Evolutionary conservation across 495 filamentous ascomycete species (phyloP), one percentile per base, ranked within the genome.

Genomic region (Hypoxylon fragiforme): DNA sequence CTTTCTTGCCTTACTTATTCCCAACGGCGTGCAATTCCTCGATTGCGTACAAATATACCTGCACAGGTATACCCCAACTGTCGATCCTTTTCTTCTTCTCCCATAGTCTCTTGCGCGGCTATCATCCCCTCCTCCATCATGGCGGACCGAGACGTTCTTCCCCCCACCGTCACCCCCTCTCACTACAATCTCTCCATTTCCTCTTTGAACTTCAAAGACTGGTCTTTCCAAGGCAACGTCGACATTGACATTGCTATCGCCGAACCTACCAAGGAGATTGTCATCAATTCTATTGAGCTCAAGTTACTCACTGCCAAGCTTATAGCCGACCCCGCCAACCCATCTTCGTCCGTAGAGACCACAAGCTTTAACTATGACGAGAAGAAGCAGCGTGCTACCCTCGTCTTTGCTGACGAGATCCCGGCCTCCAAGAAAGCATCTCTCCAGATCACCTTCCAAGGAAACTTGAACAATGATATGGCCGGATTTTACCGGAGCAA

Each of bases 401-500:
- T 98, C 55, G 73, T 76, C 36, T 92, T 97, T 67, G 70, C 80
- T 19, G 69, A 86, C 30, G 82, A 87, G 56, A 67, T 95, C 38
- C 81, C 85, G 0, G 74, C 79, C 6, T 73, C 80, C 13, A 62
- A 77, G 24, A 81, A 89, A 49, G 82, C 83, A 30, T 63, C 81
- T 3, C 72, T 97, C 26, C 76, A 77, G 13, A 83, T 97, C 67
- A 78, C 85, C 11, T 98, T 95, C 70, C 80, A 84, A 15, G 94
- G 94, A 28, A 85, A 77, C 24, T 87, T 97, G 73, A 98, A 97
- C 77, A 89, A 92, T 64, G 84, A 88, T 57, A 96, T 97, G 91
- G 87, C 89, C 31, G 94, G 94, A 16, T 97, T 98, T 77, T 97
- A 96, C 70, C 87, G 94, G 50, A 91, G 88, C 50, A 90, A 90